Evolutionary conservation across 2,329 filamentous ascomycete genomes (phyloP), one percentile per base, ranked within the genome.

Genomic region (Phoma herbarum): DNA sequence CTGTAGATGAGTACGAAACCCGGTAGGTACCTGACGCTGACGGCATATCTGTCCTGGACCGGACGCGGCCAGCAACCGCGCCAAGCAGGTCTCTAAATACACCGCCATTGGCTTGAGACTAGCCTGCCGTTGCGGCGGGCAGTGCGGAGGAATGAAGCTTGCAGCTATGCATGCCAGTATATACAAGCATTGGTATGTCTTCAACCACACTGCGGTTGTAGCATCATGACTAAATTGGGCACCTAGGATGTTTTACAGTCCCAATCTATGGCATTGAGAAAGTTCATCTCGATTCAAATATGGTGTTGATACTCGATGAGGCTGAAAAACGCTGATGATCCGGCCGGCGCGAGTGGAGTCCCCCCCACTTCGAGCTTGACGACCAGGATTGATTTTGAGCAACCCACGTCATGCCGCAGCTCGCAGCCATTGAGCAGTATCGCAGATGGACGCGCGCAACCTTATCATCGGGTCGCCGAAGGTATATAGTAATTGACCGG

Each of bases 401-500:
- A 48, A 57, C 31, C 57, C 57, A 60, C 57, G 57, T 60, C 57
- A 60, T 60, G 45, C 31, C 46, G 50, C 50, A 59, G 45, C 50
- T 53, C 28, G 50, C 56, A 54, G 50, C 50, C 50, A 50, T 50
- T 59, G 45, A 52, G 52, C 52, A 56, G 25, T 47, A 52, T 39
- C 12, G 37, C 39, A 52, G 28, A 52, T 20, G 26, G 44, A 48
- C 18, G 42, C 46, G 41, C 31, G 52, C 43, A 60, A 49, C 43
- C 52, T 56, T 60, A 56, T 60, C 57, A 39, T 52, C 31, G 57
- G 46, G 50, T 54, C 48, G 48, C 47, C 25, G 52, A 52, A 52
- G 48, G 28, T 56, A 56, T 56, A 56, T 52, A 56, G 37, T 52
- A 56, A 49, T 52, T 56, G 57, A 42, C 29, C 47, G 12, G 52